Percentiles rank a stretch among this genome's conserved stretches.
Conservation (phyloP, 1,139 yeast species). For the Kodamaea fungicola region DNA sequence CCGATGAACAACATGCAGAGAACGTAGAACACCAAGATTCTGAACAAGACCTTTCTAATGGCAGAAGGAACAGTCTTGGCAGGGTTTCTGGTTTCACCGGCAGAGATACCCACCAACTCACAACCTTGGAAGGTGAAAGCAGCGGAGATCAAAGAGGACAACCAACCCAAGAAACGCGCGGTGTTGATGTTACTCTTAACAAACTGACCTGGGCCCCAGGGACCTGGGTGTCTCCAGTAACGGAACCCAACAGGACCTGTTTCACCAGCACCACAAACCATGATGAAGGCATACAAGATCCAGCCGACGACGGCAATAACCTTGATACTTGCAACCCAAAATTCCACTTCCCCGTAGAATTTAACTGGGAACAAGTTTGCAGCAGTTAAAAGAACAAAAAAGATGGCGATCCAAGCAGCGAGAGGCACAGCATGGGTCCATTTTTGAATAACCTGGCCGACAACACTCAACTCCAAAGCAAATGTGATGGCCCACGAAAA, state of each 20-base stretch:
- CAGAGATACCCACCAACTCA: slow-evolving; percentile 83
- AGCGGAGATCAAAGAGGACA: slow-evolving; percentile 57
- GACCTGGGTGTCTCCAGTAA: slow-evolving; percentile 93
- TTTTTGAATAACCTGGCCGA: slow-evolving; percentile 69
- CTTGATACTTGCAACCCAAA: slow-evolving; percentile 59
- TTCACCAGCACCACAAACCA: slow-evolving; percentile 70
- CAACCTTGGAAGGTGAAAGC: slow-evolving; percentile 80
- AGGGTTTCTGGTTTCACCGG: slow-evolving; percentile 86
- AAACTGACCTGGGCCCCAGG: slow-evolving; percentile 68
- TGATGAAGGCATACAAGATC: slow-evolving; percentile 61
- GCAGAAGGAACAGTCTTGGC: slow-evolving; percentile 81
- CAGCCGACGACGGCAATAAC: slow-evolving; percentile 71
- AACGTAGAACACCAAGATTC: slow-evolving; percentile 80
- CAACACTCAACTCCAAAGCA: slow-evolving; percentile 77
- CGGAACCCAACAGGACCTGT: slow-evolving; percentile 77
- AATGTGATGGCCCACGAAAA: slow-evolving; percentile 83
- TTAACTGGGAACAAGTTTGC: slow-evolving; percentile 60
- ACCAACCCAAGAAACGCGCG: slow-evolving; percentile 66
- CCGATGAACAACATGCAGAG: slow-evolving; percentile 80
- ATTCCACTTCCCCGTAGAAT: slow-evolving; percentile 65
- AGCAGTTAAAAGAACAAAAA: slow-evolving; percentile 51
- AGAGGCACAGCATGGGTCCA: slow-evolving; percentile 75
- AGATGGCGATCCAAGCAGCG: slow-evolving; percentile 75
- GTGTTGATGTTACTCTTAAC: slow-evolving; percentile 37
- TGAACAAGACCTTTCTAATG: slow-evolving; percentile 73